Evolutionary conservation across 1,284 basidiomycete genomes (phyloP), one percentile per base, ranked within the genome.

Genomic region (Apiotrichum porosum): DNA sequence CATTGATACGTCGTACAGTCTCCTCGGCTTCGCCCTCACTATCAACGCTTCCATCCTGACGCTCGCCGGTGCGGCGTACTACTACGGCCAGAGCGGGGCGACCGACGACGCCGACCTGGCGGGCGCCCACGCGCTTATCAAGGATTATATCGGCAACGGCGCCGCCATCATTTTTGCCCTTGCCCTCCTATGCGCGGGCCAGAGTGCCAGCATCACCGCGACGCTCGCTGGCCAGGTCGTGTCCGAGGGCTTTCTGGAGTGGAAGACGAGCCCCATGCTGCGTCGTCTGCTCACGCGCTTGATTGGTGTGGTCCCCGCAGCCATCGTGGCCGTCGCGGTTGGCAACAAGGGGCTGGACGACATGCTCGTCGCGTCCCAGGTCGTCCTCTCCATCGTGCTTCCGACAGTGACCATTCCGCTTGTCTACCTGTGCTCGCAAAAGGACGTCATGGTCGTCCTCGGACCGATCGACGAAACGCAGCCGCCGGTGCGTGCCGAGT

Each of bases 141-240:
- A 75, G 31, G 69, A 76, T 21, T 73, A 78, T 38, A 77, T 94
- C 41, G 88, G 89, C 12, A 76, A 80, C 68, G 78, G 79, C 34
- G 83, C 88, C 14, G 91, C 85, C 0, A 81, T 84, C 26, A 73
- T 94, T 38, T 95, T 95, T 62, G 91, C 92, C 0, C 67, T 97
- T 33, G 88, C 87, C 0, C 75, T 95, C 8, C 79, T 95, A 9
- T 83, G 85, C 32, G 65, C 91, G 0, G 93, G 93, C 4, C 91
- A 97, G 77, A 90, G 88, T 56, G 88, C 94, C 0, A 89, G 86
- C 9, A 82, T 97, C 52, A 88, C 95, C 2, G 92, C 89, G 8
- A 97, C 92, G 0, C 79, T 97, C 12, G 87, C 91, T 0, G 94
- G 93, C 21, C 79, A 97, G 72, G 84, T 92, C 37, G 86, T 97